Evolutionary conservation across 257 asterid genomes (phyloP), one percentile per base, ranked within the genome.

Genomic region (Vinca minor): DNA sequence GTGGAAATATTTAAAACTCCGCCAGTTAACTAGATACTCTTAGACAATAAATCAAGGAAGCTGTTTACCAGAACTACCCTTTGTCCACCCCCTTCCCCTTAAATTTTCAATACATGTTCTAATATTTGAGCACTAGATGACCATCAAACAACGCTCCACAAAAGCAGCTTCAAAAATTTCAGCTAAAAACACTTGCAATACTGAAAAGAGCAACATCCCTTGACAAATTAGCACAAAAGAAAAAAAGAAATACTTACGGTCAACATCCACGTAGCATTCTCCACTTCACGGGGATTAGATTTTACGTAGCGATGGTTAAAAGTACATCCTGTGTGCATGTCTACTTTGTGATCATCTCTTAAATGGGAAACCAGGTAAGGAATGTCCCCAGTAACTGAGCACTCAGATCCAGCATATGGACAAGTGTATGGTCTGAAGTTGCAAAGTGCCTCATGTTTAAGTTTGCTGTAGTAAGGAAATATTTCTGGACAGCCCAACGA

Each of bases 201-300:
- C n/a, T n/a, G n/a, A n/a, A n/a, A n/a, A n/a, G n/a, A n/a, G n/a
- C n/a, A n/a, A n/a, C n/a, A n/a, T n/a, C n/a, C n/a, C n/a, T n/a
- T n/a, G n/a, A n/a, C n/a, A n/a, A n/a, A n/a, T n/a, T n/a, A n/a
- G n/a, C n/a, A n/a, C n/a, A n/a, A n/a, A n/a, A n/a, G n/a, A n/a
- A n/a, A n/a, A n/a, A 14, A n/a, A 32, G 34, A 28, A 28, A 36
- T 6, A 3, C 11, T 66, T 75, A 81, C 87, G 66, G 85, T 84
- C 23, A 81, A 84, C 87, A 79, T 84, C 90, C 90, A 81, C 6
- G 84, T 84, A 4, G 85, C 85, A 23, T 84, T 84, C 68, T 84
- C 87, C 59, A 84, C 87, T 66, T 81, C 90, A 29, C 64, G 82
- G 3, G 87, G 82, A 46, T 81, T 84, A 28, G 87, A 79, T 61